Evolutionary conservation across 208 protist genomes (phyloP).

Genomic region (Leishmania aethiopica): DNA sequence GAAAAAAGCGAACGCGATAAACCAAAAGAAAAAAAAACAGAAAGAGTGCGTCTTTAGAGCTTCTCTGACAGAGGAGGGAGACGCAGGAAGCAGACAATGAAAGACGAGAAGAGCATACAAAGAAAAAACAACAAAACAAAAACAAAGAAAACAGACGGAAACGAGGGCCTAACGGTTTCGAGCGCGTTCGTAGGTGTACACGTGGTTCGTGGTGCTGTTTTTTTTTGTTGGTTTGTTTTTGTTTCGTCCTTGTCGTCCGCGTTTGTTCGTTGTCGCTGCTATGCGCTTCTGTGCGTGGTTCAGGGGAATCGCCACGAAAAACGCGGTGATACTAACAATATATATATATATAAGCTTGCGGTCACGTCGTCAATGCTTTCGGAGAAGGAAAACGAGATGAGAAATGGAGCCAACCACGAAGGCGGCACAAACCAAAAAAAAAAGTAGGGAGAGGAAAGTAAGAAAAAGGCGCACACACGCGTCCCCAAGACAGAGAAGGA

Average conservation of each 20-base stretch:
- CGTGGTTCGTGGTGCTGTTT: background rate
- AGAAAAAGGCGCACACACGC: background rate
- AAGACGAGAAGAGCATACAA: background rate
- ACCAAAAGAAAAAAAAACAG: no score
- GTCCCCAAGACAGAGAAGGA: constrained; percentile 2
- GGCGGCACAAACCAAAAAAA: background rate
- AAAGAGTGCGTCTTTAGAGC: no score
- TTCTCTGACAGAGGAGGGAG: background rate
- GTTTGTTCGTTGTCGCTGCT: background rate
- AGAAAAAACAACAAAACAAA: constrained; percentile 4
- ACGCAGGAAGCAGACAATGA: background rate
- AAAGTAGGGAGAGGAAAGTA: background rate
- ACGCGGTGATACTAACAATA: no score
- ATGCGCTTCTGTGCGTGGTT: background rate
- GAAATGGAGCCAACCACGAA: background rate
- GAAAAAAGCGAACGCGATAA: no score
- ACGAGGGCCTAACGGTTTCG: background rate
- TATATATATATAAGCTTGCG: no score
- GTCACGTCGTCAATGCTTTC: no score
- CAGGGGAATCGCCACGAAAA: no score
- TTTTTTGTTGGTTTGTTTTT: no score
- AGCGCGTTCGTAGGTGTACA: background rate
- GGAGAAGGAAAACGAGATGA: background rate
- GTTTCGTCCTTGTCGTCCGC: background rate
- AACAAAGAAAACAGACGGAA: background rate